Evolutionary conservation across 2,329 filamentous ascomycete species (phyloP).

Genomic region (Tolypocladium capitatum): DNA sequence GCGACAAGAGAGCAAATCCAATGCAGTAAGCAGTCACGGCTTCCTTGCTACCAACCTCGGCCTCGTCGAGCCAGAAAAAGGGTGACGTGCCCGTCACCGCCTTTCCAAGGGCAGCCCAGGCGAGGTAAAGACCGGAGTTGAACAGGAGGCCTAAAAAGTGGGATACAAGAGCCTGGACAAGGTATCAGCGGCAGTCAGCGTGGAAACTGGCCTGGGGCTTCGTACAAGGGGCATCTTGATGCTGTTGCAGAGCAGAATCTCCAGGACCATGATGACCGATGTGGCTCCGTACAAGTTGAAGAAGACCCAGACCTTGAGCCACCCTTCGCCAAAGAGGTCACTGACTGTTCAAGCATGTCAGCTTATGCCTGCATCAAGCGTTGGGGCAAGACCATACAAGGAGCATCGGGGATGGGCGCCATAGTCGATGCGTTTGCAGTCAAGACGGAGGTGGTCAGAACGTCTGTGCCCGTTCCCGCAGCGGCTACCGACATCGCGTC

Average conservation of each 20-base stretch:
- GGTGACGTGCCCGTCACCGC: slow-evolving; percentile 29
- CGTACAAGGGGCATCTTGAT: slow-evolving; percentile 35
- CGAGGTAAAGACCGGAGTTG: slow-evolving; percentile 30
- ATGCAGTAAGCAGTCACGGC: slow-evolving; percentile 30
- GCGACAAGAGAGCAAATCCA: slow-evolving; percentile 30
- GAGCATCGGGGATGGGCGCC: slow-evolving; percentile 6
- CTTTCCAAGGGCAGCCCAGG: slow-evolving; percentile 35
- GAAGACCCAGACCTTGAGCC: slow-evolving; percentile 32
- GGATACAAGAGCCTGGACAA: slow-evolving; percentile 26
- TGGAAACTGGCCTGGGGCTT: slow-evolving; percentile 6
- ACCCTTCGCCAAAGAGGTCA: slow-evolving; percentile 33
- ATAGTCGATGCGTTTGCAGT: background rate
- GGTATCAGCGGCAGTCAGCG: slow-evolving; percentile 3
- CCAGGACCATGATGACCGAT: slow-evolving; percentile 28
- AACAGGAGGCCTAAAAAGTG: slow-evolving; percentile 29
- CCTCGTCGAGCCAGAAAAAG: slow-evolving; percentile 38
- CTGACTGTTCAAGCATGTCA: slow-evolving; percentile 24
- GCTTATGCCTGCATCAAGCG: background rate
- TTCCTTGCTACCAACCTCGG: slow-evolving; percentile 27
- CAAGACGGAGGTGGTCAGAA: background rate
- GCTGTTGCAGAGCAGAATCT: slow-evolving; percentile 37
- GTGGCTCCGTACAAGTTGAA: slow-evolving; percentile 32
- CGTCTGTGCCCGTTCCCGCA: background rate
- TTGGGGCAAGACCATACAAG: slow-evolving; percentile 8
- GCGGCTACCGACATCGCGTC: background rate